Conservation (phyloP, 1,139 yeast species). For the Geotrichum reessii region DNA sequence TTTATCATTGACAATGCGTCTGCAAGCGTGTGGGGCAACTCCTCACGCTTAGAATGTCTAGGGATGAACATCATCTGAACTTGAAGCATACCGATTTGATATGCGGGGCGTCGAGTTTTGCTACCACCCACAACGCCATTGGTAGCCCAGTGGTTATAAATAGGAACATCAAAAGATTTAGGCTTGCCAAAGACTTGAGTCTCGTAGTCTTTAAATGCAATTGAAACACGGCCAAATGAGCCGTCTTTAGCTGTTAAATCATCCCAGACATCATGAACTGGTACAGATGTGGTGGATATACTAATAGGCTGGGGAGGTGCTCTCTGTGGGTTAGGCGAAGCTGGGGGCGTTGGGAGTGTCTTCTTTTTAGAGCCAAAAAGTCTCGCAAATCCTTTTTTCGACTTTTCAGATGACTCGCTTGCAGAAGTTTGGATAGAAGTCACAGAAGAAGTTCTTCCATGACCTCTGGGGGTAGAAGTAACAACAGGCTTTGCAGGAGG, state of each 20-base stretch:
- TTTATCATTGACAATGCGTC: constrained; percentile 35
- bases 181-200: constrained; percentile 50
- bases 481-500: constrained; percentile 26
- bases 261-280: constrained; percentile 10
- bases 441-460: constrained; percentile 27
- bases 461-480: constrained; percentile 44
- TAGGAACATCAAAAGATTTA: constrained; percentile 49
- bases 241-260: constrained; percentile 62
- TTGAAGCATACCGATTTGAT: constrained; percentile 57
- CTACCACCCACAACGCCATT: constrained; percentile 11
- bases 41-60: constrained; percentile 43
- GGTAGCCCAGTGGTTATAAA: constrained; percentile 77
- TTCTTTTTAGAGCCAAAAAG: constrained; percentile 13
- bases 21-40: constrained; percentile 49
- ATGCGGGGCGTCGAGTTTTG: constrained; percentile 42
- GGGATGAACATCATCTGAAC: constrained; percentile 69
- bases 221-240: constrained; percentile 72
- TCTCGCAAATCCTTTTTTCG: constrained; percentile 5
- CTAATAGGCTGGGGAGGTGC: background rate
- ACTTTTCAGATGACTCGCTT: constrained; percentile 2
- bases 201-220: constrained; percentile 57
- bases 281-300: background rate
- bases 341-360: constrained; percentile 39
- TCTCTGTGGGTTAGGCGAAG: background rate
- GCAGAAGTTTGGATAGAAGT: constrained; percentile 19